Conservation (phyloP, 306 rosid genomes). For the Vigna radiata region DNA sequence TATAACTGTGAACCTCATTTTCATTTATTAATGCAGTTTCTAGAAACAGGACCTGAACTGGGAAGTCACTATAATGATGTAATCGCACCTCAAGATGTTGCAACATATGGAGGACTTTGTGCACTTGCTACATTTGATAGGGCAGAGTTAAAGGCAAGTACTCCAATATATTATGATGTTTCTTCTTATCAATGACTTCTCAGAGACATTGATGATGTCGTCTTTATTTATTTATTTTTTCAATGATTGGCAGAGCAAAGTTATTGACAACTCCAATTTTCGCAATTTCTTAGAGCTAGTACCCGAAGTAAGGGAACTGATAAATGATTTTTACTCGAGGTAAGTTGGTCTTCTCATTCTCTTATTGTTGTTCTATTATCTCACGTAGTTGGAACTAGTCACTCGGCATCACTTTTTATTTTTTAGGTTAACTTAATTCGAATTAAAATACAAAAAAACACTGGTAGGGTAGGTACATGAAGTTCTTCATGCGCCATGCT, state of each 20-base stretch:
- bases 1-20: slow-evolving; percentile 35
- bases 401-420: background rate
- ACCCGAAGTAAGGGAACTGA: slow-evolving; percentile 96
- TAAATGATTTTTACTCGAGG: slow-evolving; percentile 97
- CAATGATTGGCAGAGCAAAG: slow-evolving; percentile 79
- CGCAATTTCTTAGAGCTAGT: slow-evolving; percentile 94
- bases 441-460: background rate
- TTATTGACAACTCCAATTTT: slow-evolving; percentile 84
- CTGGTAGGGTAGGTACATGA: slow-evolving; percentile 17
- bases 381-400: background rate
- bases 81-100: slow-evolving; percentile 96
- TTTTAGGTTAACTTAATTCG: slow-evolving; percentile 1
- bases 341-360: slow-evolving; percentile 47
- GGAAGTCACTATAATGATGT: slow-evolving; percentile 86
- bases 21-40: slow-evolving; percentile 65
- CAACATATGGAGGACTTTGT: slow-evolving; percentile 98
- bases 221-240: slow-evolving; percentile 36
- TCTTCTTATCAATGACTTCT: slow-evolving; percentile 25
- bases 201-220: slow-evolving; percentile 11
- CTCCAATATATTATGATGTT: slow-evolving; percentile 25
- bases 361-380: background rate
- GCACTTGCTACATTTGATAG: slow-evolving; percentile 98
- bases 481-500: slow-evolving; percentile 7
- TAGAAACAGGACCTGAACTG: slow-evolving; percentile 83
- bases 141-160: slow-evolving; percentile 83